Percentiles rank a stretch among this genome's conserved stretches.
These are phyloP conservation scores for Solanum gracilifrons DNA, from an alignment of 257 asterid genomes.

Conservation along the genomic window DNA sequence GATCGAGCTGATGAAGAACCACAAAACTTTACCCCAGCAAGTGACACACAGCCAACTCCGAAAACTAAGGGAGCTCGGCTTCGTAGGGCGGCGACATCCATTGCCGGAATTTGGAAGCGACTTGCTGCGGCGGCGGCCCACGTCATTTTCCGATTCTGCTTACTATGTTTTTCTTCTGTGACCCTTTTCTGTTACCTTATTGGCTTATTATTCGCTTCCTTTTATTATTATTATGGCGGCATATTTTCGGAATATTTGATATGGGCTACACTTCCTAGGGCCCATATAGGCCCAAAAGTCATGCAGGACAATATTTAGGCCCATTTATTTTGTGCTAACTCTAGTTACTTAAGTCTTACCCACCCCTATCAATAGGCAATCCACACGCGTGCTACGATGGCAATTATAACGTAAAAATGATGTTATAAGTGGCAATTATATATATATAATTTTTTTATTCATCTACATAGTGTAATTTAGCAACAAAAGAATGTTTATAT, in stretches of 20 bases:
- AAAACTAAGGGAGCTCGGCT: slow-evolving; percentile 37
- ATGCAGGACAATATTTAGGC: neutral
- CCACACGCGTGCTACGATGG: too few species aligned
- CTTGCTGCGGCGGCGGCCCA: slow-evolving; percentile 61
- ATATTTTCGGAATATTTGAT: neutral
- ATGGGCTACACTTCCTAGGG: neutral
- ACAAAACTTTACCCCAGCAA: slow-evolving; percentile 35
- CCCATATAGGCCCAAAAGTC: neutral
- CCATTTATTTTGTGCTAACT: neutral
- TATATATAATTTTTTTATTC: too few species aligned
- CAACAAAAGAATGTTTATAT: too few species aligned
- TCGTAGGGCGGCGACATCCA: slow-evolving; percentile 31
- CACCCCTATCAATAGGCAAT: too few species aligned
- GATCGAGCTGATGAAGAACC: neutral
- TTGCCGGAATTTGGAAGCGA: slow-evolving; percentile 57
- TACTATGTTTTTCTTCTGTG: neutral
- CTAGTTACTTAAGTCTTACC: too few species aligned
- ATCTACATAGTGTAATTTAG: too few species aligned
- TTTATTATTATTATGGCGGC: neutral
- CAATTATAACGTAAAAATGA: too few species aligned
- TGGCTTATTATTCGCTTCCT: neutral
- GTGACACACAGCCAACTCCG: slow-evolving; percentile 45
- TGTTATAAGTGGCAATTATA: too few species aligned
- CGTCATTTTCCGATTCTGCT: slow-evolving; percentile 28
- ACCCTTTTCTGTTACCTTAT: neutral